phyloP scores from a whole-genome alignment of 139 green algal species.

The Asterochloris sp. region DNA sequence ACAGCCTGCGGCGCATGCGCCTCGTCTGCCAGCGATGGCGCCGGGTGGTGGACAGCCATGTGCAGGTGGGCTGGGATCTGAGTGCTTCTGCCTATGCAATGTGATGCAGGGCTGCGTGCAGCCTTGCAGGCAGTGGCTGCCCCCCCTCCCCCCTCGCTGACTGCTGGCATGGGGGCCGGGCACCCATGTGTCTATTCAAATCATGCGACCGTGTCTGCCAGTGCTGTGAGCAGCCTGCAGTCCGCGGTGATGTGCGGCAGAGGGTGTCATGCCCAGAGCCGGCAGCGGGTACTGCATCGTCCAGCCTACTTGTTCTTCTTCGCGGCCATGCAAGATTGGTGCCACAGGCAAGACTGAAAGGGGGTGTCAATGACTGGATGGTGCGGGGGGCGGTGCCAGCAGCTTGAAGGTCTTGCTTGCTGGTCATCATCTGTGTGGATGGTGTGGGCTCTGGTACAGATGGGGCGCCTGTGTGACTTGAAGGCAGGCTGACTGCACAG shows the following conservation, averaged over 20 bases:
- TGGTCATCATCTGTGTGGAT: background rate
- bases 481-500: background rate
- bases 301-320: too few species aligned
- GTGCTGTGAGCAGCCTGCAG: background rate
- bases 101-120: background rate
- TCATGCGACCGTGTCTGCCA: background rate
- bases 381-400: background rate
- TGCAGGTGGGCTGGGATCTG: background rate
- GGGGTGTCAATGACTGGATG: background rate
- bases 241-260: background rate
- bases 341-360: too few species aligned
- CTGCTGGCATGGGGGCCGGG: background rate
- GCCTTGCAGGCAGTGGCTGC: background rate
- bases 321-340: too few species aligned
- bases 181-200: background rate
- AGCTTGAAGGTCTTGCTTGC: background rate
- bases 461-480: background rate
- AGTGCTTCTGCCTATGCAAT: too few species aligned
- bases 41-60: background rate
- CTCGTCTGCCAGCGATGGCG: constrained; percentile 24
- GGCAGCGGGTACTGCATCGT: too few species aligned
- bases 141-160: background rate
- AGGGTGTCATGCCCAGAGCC: too few species aligned
- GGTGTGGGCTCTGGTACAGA: background rate
- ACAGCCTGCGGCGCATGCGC: constrained; percentile 1